Conservation (phyloP, 352 stramenopile species). For the Halophytophthora batemanensis region DNA sequence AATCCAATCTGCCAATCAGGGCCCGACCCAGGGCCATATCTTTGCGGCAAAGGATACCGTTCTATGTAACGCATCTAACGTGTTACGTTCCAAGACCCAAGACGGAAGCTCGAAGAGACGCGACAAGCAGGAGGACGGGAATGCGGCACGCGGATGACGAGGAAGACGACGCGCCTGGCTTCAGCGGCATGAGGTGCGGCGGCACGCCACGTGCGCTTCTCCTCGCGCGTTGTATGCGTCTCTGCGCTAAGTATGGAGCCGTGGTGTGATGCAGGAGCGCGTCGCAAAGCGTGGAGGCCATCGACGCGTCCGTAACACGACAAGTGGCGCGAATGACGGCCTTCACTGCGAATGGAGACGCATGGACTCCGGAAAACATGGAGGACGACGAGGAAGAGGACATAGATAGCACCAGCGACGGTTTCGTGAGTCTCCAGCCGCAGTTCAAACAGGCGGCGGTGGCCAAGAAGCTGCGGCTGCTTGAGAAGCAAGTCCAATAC, state of each 20-base stretch:
- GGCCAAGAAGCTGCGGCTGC: slow-evolving; percentile 49
- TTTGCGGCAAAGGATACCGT: too few species aligned
- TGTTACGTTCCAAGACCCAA: too few species aligned
- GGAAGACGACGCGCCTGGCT: slow-evolving; percentile 23
- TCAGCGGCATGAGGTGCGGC: slow-evolving; percentile 31
- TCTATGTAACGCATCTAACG: too few species aligned
- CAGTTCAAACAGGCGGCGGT: slow-evolving; percentile 40
- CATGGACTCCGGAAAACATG: slow-evolving; percentile 13
- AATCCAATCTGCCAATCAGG: too few species aligned
- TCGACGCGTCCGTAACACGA: slow-evolving; percentile 23
- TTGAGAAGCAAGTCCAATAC: slow-evolving; percentile 44
- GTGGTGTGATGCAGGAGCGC: slow-evolving; percentile 13
- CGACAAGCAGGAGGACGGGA: too few species aligned
- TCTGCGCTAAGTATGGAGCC: not conserved
- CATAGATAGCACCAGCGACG: slow-evolving; percentile 14
- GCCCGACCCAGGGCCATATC: too few species aligned
- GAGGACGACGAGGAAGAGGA: slow-evolving; percentile 16
- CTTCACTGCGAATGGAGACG: slow-evolving; percentile 2
- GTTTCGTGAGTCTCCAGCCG: slow-evolving; percentile 47
- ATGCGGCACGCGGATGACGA: too few species aligned
- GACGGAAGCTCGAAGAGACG: slow-evolving; percentile 19
- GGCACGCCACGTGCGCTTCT: too few species aligned
- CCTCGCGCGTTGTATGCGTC: too few species aligned
- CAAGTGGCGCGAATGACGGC: slow-evolving; percentile 19
- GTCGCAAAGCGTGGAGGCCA: slow-evolving; percentile 19